These are phyloP conservation scores for Apiospora aurea DNA, from an alignment of 2,329 filamentous ascomycete species.

Conservation along the genomic window DNA sequence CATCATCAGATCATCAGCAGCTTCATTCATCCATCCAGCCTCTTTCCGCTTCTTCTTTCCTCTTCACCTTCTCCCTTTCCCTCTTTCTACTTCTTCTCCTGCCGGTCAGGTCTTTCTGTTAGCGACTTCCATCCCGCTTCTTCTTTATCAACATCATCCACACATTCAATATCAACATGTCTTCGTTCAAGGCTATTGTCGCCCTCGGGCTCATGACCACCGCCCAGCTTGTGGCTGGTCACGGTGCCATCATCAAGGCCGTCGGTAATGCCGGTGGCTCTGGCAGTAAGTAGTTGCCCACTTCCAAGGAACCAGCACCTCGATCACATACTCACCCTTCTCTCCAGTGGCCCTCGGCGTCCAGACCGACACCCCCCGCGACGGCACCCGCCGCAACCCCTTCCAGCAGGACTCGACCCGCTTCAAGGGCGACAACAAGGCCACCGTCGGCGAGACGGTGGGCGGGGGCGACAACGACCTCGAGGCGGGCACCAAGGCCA, in stretches of 20 bases:
- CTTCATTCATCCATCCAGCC: constrained; percentile 24
- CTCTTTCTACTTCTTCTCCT: constrained; percentile 30
- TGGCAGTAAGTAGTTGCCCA: constrained; percentile 48
- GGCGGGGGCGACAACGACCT: constrained; percentile 62
- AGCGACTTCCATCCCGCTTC: constrained; percentile 23
- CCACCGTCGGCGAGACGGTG: constrained; percentile 65
- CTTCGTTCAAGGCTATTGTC: constrained; percentile 40
- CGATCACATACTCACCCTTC: not conserved
- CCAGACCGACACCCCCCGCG: constrained; percentile 63
- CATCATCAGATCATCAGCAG: constrained; percentile 30
- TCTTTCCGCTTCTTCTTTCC: constrained; percentile 21
- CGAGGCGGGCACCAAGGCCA: constrained; percentile 61
- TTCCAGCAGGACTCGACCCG: constrained; percentile 71
- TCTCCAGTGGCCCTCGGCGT: constrained; percentile 52
- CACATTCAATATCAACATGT: constrained; percentile 36
- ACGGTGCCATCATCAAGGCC: constrained; percentile 66
- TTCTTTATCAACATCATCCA: not conserved
- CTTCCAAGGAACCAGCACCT: too few species aligned
- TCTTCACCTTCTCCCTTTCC: constrained; percentile 28
- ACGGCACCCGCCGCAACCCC: constrained; percentile 64
- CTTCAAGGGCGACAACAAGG: constrained; percentile 61
- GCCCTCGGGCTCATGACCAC: constrained; percentile 59
- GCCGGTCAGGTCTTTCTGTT: constrained; percentile 37
- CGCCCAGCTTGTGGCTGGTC: constrained; percentile 63
- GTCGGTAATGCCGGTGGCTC: constrained; percentile 64